Percentiles rank a stretch among this genome's conserved stretches.
Evolutionary conservation across 2,329 filamentous ascomycete species (phyloP).

Genomic region (Colletotrichum brevisporum): DNA sequence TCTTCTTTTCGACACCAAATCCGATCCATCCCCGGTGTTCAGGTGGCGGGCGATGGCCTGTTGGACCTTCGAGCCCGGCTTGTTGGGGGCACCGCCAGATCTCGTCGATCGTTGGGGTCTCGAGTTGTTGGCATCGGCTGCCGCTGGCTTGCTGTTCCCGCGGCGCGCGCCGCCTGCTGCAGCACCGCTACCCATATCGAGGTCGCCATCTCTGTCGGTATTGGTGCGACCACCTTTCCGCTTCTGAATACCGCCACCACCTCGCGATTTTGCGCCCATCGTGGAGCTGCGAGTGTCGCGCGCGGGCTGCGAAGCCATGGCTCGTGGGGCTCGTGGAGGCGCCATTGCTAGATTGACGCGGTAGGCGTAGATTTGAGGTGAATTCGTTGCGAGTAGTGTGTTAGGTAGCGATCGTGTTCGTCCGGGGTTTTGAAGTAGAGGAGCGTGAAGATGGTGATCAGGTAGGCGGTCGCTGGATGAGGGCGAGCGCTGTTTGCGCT

Average conservation of each 20-base stretch:
- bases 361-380: neutral
- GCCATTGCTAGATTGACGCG: conserved; percentile 33
- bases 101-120: conserved; percentile 50
- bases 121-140: conserved; percentile 46
- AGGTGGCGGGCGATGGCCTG: conserved; percentile 41
- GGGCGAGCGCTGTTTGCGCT: no score
- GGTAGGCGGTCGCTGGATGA: neutral
- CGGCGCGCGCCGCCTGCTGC: conserved; percentile 47
- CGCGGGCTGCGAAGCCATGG: conserved; percentile 43
- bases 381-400: no score
- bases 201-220: conserved; percentile 70
- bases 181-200: conserved; percentile 66
- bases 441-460: neutral
- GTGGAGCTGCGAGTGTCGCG: conserved; percentile 51
- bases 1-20: conserved; percentile 40
- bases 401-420: neutral
- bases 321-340: conserved; percentile 41
- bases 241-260: conserved; percentile 66
- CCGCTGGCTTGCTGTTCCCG: conserved; percentile 48
- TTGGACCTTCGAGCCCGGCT: conserved; percentile 40
- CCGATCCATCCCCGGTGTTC: conserved; percentile 39
- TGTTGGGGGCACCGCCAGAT: conserved; percentile 40
- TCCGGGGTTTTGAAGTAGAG: neutral
- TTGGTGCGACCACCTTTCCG: conserved; percentile 56
- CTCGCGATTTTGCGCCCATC: conserved; percentile 48